These are phyloP conservation scores for Colletotrichum abscissum DNA, from an alignment of 2,329 filamentous ascomycete species.

Conservation along the genomic window DNA sequence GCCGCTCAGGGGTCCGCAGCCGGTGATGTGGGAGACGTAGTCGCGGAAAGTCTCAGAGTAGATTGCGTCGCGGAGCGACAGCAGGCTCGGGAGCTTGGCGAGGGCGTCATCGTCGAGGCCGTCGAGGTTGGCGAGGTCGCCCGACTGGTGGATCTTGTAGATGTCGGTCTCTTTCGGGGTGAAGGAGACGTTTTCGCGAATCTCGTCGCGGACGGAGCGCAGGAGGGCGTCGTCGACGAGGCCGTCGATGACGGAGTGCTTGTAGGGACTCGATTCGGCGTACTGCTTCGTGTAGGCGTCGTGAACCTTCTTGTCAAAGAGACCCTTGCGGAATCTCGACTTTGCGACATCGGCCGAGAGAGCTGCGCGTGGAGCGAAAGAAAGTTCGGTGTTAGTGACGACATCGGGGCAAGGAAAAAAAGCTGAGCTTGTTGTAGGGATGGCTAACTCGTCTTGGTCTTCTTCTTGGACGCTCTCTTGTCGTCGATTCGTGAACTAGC, in stretches of 20 bases:
- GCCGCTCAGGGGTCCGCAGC: conserved; percentile 87
- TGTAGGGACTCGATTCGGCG: conserved; percentile 78
- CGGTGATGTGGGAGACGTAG: conserved; percentile 88
- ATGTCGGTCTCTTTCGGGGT: conserved; percentile 99
- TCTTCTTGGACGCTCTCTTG: conserved; percentile 62
- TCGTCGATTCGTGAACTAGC: conserved; percentile 58
- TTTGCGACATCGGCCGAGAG: conserved; percentile 62
- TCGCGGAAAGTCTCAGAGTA: conserved; percentile 91
- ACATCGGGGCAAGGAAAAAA: conserved; percentile 4
- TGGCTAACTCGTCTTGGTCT: conserved; percentile 60
- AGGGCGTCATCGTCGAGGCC: conserved; percentile 90
- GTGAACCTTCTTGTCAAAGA: conserved; percentile 72
- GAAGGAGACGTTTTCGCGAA: conserved; percentile 91
- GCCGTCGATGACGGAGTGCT: conserved; percentile 88
- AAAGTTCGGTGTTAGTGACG: conserved; percentile 30
- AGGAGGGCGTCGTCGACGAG: conserved; percentile 86
- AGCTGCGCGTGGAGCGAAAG: conserved; percentile 45
- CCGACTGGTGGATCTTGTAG: conserved; percentile 99
- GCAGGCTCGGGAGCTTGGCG: conserved; percentile 86
- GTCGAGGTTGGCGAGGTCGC: conserved; percentile 95
- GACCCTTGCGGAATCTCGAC: conserved; percentile 71
- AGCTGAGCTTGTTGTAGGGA: not conserved
- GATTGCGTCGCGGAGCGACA: conserved; percentile 90
- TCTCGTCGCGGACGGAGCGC: conserved; percentile 87
- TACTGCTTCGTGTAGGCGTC: conserved; percentile 71